These are phyloP conservation scores for Beauveria caledonica DNA, from an alignment of 2,329 filamentous ascomycete species.

Conservation along the genomic window DNA sequence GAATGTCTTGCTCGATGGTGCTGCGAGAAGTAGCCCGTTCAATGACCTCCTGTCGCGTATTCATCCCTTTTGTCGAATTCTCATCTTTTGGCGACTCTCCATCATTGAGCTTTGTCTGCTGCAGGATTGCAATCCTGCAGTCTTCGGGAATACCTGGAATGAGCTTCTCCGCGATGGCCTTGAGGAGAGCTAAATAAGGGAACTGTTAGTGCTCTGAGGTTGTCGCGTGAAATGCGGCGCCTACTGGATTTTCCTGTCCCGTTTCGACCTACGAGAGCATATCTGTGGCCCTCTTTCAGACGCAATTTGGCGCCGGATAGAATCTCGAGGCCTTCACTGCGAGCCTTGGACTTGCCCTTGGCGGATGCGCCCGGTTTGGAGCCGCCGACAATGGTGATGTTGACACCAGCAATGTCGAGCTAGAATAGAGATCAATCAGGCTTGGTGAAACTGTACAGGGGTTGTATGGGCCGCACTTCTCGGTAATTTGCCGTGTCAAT, in stretches of 20 bases:
- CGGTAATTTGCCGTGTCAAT: conserved; percentile 46
- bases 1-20: conserved; percentile 52
- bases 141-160: conserved; percentile 67
- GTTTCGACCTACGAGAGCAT: conserved; percentile 73
- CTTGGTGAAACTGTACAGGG: not conserved
- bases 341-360: conserved; percentile 42
- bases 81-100: conserved; percentile 9
- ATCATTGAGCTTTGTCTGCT: conserved; percentile 47
- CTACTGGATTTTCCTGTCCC: conserved; percentile 75
- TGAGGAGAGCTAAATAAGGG: conserved; percentile 49
- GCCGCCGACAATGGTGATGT: conserved; percentile 48
- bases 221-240: conserved; percentile 15
- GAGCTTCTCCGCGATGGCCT: conserved; percentile 68
- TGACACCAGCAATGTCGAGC: conserved; percentile 67
- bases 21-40: conserved; percentile 50
- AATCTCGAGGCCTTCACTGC: conserved; percentile 53
- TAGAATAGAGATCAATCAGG: conserved; percentile 27
- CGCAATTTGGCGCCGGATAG: conserved; percentile 61
- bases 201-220: conserved; percentile 7
- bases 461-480: conserved; percentile 37
- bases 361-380: conserved; percentile 15
- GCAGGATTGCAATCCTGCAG: conserved; percentile 58
- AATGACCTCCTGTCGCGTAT: conserved; percentile 61
- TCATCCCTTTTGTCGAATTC: conserved; percentile 14
- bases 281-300: conserved; percentile 64